phyloP scores from a whole-genome alignment of 108 stramenopile species.

The Cyclotella baltica region DNA sequence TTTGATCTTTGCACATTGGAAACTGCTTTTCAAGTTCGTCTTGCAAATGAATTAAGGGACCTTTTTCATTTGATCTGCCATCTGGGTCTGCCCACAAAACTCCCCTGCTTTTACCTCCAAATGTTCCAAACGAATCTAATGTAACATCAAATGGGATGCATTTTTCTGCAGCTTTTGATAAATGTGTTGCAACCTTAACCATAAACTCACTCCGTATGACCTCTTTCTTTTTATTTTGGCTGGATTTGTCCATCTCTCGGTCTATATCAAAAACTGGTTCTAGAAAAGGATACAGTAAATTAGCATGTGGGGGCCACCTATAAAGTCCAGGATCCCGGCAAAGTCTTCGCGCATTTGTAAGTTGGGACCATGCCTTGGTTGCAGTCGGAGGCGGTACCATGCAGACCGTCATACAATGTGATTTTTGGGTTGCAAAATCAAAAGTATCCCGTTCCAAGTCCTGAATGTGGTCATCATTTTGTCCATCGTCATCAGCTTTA shows the following conservation, averaged over 20 bases:
- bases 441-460: conserved; percentile 4
- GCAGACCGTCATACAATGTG: conserved; percentile 68
- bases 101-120: conserved; percentile 74
- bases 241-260: neutral
- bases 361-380: conserved; percentile 59
- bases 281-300: conserved; percentile 83
- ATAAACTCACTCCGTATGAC: conserved; percentile 18
- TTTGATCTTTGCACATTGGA: conserved; percentile 69
- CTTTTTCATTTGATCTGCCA: conserved; percentile 40
- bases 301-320: conserved; percentile 88
- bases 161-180: conserved; percentile 48
- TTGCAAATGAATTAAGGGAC: conserved; percentile 62
- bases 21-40: conserved; percentile 59
- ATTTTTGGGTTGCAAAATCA: conserved; percentile 34
- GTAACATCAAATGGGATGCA: conserved; percentile 64
- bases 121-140: conserved; percentile 71
- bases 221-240: conserved; percentile 14
- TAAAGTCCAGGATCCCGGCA: conserved; percentile 79
- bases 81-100: conserved; percentile 80
- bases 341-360: conserved; percentile 59
- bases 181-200: conserved; percentile 15
- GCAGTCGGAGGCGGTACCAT: conserved; percentile 74
- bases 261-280: conserved; percentile 33
- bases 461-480: neutral
- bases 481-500: neutral